Evolutionary conservation across 495 filamentous ascomycete species (phyloP).

Genomic region (Talaromyces borbonicus): DNA sequence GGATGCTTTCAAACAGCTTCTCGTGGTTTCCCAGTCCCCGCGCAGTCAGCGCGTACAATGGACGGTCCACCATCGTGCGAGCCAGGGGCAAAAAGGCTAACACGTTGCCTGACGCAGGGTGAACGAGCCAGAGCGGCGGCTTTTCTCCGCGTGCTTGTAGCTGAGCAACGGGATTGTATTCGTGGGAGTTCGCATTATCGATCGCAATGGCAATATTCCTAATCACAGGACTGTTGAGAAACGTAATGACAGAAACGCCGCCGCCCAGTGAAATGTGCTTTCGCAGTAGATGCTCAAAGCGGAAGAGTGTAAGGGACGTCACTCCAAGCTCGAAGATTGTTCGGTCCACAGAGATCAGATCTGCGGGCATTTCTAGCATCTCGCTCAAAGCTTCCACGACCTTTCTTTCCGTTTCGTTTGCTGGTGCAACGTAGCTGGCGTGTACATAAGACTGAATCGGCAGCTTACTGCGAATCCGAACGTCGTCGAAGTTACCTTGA

Average conservation of each 20-base stretch:
- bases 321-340: conserved; percentile 29
- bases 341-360: conserved; percentile 17
- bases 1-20: conserved; percentile 17
- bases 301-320: conserved; percentile 33
- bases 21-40: conserved; percentile 33
- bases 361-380: conserved; percentile 10
- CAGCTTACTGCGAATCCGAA: no score
- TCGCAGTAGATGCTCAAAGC: no score
- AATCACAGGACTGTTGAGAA: conserved; percentile 26
- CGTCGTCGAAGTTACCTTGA: no score
- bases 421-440: no score
- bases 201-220: conserved; percentile 21
- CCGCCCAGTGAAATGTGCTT: no score
- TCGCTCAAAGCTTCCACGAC: conserved; percentile 14
- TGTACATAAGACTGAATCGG: no score
- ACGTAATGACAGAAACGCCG: no score
- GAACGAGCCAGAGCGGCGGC: conserved; percentile 42
- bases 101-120: conserved; percentile 44
- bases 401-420: conserved; percentile 8
- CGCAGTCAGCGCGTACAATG: conserved; percentile 40
- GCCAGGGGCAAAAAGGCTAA: conserved; percentile 42
- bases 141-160: conserved; percentile 34
- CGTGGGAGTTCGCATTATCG: conserved; percentile 9
- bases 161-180: conserved; percentile 39
- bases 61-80: conserved; percentile 32